Evolutionary conservation across 306 rosid genomes (phyloP).

Genomic region (Oxytropis ochrocephala): DNA sequence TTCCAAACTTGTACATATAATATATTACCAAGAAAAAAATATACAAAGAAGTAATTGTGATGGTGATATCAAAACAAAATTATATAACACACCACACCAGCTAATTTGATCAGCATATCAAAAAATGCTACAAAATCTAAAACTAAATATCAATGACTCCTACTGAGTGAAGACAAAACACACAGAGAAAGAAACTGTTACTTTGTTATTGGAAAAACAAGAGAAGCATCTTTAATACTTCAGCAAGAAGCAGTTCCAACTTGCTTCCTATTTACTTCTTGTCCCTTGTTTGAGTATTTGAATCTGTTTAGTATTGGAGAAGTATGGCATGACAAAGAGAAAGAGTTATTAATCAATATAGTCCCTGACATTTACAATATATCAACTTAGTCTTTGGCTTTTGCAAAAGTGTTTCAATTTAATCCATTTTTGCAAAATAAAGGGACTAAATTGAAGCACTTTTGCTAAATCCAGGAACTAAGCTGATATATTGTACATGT

Average conservation of each 20-base stretch:
- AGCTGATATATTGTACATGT: no score
- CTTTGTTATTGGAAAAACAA: constrained; percentile 24
- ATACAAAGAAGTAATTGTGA: constrained; percentile 10
- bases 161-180: not conserved
- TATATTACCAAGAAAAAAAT: not conserved
- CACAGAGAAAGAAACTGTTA: constrained; percentile 1
- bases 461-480: no score
- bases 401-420: no score
- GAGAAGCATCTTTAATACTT: constrained; percentile 22
- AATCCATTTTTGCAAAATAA: no score
- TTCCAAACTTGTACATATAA: constrained; percentile 24
- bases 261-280: constrained; percentile 19
- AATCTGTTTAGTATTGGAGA: constrained; percentile 16
- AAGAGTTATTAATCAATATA: no score
- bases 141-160: constrained; percentile 3
- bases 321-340: constrained; percentile 24
- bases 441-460: no score
- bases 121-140: constrained; percentile 41
- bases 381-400: no score
- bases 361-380: no score
- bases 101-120: constrained; percentile 40
- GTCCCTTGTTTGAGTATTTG: constrained; percentile 16
- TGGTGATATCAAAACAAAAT: constrained; percentile 35
- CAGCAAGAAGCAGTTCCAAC: constrained; percentile 29
- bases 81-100: constrained; percentile 47